Evolutionary conservation across 768 basidiomycete genomes (phyloP).

Genomic region (Phylloporus sp.): DNA sequence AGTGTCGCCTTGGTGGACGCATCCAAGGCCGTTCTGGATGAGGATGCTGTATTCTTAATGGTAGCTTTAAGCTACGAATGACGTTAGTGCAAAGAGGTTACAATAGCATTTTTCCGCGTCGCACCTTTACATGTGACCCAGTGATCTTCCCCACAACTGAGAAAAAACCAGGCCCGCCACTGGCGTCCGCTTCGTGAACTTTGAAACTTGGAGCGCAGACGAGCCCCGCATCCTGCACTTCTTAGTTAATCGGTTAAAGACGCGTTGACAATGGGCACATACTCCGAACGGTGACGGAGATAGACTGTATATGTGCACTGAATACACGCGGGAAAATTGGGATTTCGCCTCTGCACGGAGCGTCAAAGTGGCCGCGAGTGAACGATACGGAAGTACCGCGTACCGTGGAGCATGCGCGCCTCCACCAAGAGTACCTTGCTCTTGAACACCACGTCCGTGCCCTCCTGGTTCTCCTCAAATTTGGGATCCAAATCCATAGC

Average conservation of each 20-base stretch:
- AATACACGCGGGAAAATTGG: conserved; percentile 49
- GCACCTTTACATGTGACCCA: conserved; percentile 45
- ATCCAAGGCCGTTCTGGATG: conserved; percentile 43
- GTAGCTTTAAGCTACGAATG: conserved; percentile 13
- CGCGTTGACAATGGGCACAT: background rate
- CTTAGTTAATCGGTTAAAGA: background rate
- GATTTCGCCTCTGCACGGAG: conserved; percentile 44
- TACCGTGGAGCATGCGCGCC: conserved; percentile 64
- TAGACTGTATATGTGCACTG: conserved; percentile 67
- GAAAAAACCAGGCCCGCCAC: conserved; percentile 11
- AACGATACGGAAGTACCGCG: conserved; percentile 17
- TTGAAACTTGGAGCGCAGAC: conserved; percentile 33
- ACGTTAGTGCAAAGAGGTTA: background rate
- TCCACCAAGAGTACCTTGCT: conserved; percentile 55
- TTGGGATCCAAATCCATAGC: conserved; percentile 35
- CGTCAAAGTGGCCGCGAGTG: background rate
- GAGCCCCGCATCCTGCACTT: conserved; percentile 42
- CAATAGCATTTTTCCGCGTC: background rate
- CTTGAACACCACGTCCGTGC: conserved; percentile 42
- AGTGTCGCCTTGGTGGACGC: conserved; percentile 14
- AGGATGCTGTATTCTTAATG: conserved; percentile 28
- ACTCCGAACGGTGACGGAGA: conserved; percentile 60
- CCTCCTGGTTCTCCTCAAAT: conserved; percentile 37
- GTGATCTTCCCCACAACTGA: conserved; percentile 42
- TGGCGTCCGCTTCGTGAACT: conserved; percentile 34